Evolutionary conservation across 176 grass and related monocot genomes (phyloP).

Genomic region (Oryza glumipatula): DNA sequence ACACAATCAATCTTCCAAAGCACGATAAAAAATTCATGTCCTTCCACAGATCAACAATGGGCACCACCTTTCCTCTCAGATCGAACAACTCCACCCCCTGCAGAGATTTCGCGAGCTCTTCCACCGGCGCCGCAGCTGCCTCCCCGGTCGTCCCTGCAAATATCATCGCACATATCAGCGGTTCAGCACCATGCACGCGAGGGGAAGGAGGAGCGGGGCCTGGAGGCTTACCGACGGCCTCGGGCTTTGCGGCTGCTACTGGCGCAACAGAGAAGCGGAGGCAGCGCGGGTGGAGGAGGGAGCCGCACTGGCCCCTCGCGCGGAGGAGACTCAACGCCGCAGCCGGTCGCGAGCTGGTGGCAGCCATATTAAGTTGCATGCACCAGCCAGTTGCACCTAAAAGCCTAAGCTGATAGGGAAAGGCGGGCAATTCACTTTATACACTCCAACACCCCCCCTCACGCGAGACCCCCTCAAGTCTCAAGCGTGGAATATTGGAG

Average conservation of each 20-base stretch:
- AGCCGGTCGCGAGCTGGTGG: slow-evolving; percentile 1
- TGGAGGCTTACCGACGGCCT: slow-evolving; percentile 34
- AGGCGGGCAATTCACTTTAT: no score
- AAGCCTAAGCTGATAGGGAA: no score
- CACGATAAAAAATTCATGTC: slow-evolving; percentile 53
- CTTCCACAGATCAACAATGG: slow-evolving; percentile 83
- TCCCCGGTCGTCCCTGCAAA: slow-evolving; percentile 49
- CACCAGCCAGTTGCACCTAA: no score
- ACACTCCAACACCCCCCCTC: no score
- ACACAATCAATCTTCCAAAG: background rate
- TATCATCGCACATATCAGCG: background rate
- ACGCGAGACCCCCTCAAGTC: no score
- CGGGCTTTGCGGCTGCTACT: slow-evolving; percentile 13
- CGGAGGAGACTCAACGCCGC: slow-evolving; percentile 31
- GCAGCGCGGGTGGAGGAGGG: background rate
- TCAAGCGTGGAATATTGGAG: no score
- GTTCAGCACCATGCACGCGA: no score
- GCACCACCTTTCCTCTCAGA: slow-evolving; percentile 64
- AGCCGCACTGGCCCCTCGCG: background rate
- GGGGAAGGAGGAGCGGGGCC: background rate
- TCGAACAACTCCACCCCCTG: slow-evolving; percentile 81
- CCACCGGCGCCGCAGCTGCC: slow-evolving; percentile 37
- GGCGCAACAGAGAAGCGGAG: slow-evolving; percentile 6
- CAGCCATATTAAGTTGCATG: no score
- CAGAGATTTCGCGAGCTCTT: slow-evolving; percentile 58